phyloP scores from a whole-genome alignment of 2,329 filamentous ascomycete species.

The Ophiostoma ips region DNA sequence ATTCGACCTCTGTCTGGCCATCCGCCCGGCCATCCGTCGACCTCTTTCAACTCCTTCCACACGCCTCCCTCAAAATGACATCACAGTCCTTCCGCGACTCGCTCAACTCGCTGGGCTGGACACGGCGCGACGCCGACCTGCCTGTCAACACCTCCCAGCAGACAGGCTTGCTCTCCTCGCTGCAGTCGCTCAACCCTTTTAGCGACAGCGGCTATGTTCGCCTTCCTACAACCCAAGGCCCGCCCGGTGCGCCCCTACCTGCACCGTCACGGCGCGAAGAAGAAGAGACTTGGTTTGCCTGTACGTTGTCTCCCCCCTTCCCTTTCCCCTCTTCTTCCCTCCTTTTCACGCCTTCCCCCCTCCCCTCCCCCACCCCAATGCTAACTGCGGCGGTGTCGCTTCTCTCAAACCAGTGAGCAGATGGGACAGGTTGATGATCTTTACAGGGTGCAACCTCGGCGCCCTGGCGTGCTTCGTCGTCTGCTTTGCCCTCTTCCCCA shows the following conservation, averaged over 20 bases:
- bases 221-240: constrained; percentile 69
- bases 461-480: constrained; percentile 86
- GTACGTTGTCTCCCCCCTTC: constrained; percentile 45
- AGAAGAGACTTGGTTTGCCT: constrained; percentile 86
- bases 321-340: constrained; percentile 12
- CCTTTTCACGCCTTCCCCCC: not conserved
- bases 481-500: constrained; percentile 79
- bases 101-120: constrained; percentile 91
- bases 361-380: no score
- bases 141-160: constrained; percentile 59
- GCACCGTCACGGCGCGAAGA: constrained; percentile 77
- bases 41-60: no score
- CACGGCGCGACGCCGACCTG: constrained; percentile 60
- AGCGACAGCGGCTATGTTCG: constrained; percentile 74
- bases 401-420: constrained; percentile 56
- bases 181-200: constrained; percentile 83
- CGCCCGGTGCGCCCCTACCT: constrained; percentile 66
- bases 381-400: constrained; percentile 15
- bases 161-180: constrained; percentile 62
- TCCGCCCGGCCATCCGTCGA: no score
- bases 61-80: constrained; percentile 50
- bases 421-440: constrained; percentile 91
- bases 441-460: constrained; percentile 78
- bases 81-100: constrained; percentile 84
- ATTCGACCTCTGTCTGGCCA: no score